Evolutionary conservation across 164 flowering plant species (phyloP).

Genomic region (Magnolia changhungtana): DNA sequence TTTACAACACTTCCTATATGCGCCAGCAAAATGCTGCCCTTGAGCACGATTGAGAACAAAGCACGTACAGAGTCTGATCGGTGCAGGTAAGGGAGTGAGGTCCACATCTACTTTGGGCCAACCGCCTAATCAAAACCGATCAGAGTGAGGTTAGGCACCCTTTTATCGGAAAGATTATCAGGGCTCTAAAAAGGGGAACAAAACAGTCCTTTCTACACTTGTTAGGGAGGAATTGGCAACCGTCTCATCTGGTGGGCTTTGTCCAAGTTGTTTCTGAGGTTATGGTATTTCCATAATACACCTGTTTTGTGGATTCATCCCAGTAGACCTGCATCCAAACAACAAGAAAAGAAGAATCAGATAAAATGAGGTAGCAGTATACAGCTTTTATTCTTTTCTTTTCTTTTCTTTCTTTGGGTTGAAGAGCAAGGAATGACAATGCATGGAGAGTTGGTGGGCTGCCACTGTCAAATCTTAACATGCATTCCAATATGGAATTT

Average conservation of each 20-base stretch:
- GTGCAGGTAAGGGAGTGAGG: background rate
- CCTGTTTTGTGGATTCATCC: conserved; percentile 77
- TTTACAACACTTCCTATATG: too few relatives aligned
- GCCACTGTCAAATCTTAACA: too few relatives aligned
- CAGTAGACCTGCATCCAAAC: conserved; percentile 56
- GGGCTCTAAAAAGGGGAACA: background rate
- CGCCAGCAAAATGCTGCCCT: background rate
- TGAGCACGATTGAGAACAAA: background rate
- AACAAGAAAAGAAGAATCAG: too few relatives aligned
- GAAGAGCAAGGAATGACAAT: too few relatives aligned
- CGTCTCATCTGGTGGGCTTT: conserved; percentile 36
- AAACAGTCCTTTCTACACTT: background rate
- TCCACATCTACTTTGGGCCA: background rate
- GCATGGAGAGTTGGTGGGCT: too few relatives aligned
- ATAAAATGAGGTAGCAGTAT: too few relatives aligned
- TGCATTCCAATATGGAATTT: too few relatives aligned
- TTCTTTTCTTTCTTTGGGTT: too few relatives aligned
- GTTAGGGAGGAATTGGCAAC: background rate
- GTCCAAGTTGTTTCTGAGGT: conserved; percentile 83
- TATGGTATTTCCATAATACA: conserved; percentile 63
- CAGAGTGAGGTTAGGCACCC: background rate
- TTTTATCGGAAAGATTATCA: background rate
- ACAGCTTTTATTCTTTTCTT: too few relatives aligned
- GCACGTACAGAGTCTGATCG: background rate
- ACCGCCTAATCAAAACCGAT: background rate